phyloP scores from a whole-genome alignment of 116 monocot species.

The Zostera marina region DNA sequence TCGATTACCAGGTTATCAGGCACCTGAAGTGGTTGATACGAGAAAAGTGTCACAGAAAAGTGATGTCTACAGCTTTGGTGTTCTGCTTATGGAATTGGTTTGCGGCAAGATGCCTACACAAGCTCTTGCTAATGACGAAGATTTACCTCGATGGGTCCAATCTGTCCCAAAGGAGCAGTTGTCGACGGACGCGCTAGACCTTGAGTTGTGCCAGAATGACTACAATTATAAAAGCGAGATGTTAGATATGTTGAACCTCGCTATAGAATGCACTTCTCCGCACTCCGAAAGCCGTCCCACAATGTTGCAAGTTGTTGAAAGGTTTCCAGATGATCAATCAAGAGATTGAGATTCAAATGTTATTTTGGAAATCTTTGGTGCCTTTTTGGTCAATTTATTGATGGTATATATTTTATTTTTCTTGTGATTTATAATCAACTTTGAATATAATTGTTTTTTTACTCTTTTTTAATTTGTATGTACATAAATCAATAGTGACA shows the following conservation, averaged over 20 bases:
- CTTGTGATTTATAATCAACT: no score
- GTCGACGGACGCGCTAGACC: conserved; percentile 41
- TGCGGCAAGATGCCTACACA: conserved; percentile 36
- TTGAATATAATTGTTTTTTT: no score
- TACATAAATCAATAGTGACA: no score
- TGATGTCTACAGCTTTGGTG: conserved; percentile 68
- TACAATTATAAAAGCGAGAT: conserved; percentile 32
- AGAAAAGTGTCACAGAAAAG: conserved; percentile 45
- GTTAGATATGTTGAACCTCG: conserved; percentile 46
- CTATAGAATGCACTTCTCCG: conserved; percentile 34
- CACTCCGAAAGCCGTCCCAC: conserved; percentile 38
- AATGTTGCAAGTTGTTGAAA: conserved; percentile 34
- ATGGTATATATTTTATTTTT: no score
- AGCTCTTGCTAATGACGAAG: conserved; percentile 27
- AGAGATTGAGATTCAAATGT: no score
- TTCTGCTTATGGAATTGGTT: conserved; percentile 48
- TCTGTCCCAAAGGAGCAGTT: conserved; percentile 33
- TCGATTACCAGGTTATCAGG: conserved; percentile 31
- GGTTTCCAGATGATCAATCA: conserved; percentile 11
- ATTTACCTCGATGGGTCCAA: conserved; percentile 50
- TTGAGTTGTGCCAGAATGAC: conserved; percentile 23
- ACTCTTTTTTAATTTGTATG: no score
- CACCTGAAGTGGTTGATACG: conserved; percentile 47
- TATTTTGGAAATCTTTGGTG: no score
- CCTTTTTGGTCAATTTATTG: no score